Percentiles rank a stretch among this genome's conserved stretches.
Evolutionary conservation across 2,329 filamentous ascomycete species (phyloP).

Genomic region (Incumbomyces delicatus): DNA sequence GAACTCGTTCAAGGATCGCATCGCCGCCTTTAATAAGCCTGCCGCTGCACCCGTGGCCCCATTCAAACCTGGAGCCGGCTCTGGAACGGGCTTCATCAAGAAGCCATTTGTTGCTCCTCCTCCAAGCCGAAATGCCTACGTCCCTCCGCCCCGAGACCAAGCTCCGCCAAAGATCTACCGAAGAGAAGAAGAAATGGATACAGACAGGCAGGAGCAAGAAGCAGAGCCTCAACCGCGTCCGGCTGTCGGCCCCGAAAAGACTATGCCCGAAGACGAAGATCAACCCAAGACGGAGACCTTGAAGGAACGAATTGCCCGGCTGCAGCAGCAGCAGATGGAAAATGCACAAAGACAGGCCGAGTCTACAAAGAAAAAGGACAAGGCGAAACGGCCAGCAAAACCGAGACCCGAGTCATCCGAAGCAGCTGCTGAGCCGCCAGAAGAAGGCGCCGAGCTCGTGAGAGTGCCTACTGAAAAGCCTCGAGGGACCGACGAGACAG

Average conservation of each 20-base stretch:
- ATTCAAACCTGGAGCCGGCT: conserved; percentile 65
- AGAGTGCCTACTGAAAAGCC: conserved; percentile 21
- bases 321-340: conserved; percentile 90
- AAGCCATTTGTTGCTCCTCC: conserved; percentile 95
- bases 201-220: conserved; percentile 25
- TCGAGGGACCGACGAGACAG: conserved; percentile 23
- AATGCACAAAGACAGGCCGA: conserved; percentile 76
- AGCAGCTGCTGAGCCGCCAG: conserved; percentile 3
- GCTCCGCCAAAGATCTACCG: conserved; percentile 66
- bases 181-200: conserved; percentile 72
- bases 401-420: conserved; percentile 48
- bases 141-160: conserved; percentile 63
- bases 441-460: conserved; percentile 20
- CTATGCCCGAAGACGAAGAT: conserved; percentile 51
- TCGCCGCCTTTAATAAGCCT: conserved; percentile 92
- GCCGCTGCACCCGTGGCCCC: conserved; percentile 78
- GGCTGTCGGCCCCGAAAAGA: conserved; percentile 23
- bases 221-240: conserved; percentile 18
- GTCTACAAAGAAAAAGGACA: conserved; percentile 70
- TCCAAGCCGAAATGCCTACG: conserved; percentile 81
- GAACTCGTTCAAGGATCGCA: conserved; percentile 85
- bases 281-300: conserved; percentile 84
- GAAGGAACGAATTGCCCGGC: conserved; percentile 86
- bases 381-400: conserved; percentile 65
- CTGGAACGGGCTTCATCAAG: conserved; percentile 66